Evolutionary conservation across 140 eudicot genomes (phyloP), one percentile per base, ranked within the genome.

Genomic region (Stevia rebaudiana): DNA sequence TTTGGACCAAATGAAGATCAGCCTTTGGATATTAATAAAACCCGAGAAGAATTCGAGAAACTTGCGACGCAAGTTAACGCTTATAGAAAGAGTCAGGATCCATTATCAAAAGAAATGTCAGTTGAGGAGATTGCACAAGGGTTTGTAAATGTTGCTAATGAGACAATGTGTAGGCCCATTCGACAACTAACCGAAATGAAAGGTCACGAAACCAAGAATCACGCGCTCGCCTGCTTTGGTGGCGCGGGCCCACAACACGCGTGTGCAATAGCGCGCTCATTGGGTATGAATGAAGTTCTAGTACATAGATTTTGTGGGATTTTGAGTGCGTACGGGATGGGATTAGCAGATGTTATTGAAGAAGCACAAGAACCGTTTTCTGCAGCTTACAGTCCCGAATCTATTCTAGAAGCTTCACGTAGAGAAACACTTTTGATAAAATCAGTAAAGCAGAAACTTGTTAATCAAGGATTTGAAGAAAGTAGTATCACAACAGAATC

Each of bases 171-270:
- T 71, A 86, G 98, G 43, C 98, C 98, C 6, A 92, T 92, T 62
- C 80, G 98, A 22, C 98, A 92, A 49, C 62, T 92, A 73, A 92
- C 98, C 0, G 98, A 92, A 58, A 92, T 92, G 98, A 92, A 92
- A 80, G 98, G 98, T 22, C 98, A 92, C 17, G 98, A 92, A 75
- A 92, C 98, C 51, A 85, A 75, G 68, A 92, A 83, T 70, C 98
- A 92, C 43, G 86, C 95, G 47, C 98, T 92, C 62, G 98, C 94
- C 25, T 92, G 98, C 83, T 92, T 92, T 64, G 98, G 98, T 36
- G 98, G 98, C 44, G 98, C 98, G n/a, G 98, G 98, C 21, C 98
- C 98, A n/a, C 98, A 92, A 60, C 98, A 92, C 61, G 96, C 98
- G 6, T 92, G 98, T 76, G 98, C 98, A 13, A 92, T 92, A 70